Conservation (phyloP, 2,329 filamentous ascomycete species). For the Hymenoscyphus linearis region DNA sequence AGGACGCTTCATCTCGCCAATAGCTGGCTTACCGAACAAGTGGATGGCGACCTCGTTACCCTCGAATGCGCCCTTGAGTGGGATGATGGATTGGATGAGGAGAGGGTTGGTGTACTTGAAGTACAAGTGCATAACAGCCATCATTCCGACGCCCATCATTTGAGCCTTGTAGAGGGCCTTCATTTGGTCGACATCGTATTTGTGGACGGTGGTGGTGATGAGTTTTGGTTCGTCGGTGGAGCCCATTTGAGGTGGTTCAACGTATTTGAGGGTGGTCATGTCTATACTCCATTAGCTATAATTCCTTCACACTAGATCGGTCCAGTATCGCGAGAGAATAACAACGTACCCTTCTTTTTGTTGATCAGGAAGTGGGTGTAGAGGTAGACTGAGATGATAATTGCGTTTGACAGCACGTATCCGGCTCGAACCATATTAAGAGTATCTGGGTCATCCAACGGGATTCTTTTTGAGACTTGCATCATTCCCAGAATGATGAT, state of each 20-base stretch:
- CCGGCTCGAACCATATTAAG: constrained; percentile 58
- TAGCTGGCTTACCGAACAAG: constrained; percentile 78
- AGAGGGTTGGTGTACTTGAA: constrained; percentile 99
- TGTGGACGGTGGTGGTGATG: constrained; percentile 91
- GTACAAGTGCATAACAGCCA: constrained; percentile 98
- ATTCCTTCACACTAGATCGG: neutral
- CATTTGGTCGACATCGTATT: constrained; percentile 87
- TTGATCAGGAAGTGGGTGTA: constrained; percentile 84
- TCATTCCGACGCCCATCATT: constrained; percentile 96
- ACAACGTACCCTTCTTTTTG: constrained; percentile 86
- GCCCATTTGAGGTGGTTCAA: constrained; percentile 91
- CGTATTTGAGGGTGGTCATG: constrained; percentile 95
- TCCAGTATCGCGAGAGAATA: neutral
- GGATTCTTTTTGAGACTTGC: constrained; percentile 94
- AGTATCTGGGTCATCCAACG: constrained; percentile 81
- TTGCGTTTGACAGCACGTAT: constrained; percentile 63
- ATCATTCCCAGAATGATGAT: constrained; percentile 96
- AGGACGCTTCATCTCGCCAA: constrained; percentile 87
- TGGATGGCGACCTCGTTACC: constrained; percentile 96
- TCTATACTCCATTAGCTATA: constrained; percentile 50
- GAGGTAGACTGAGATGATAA: constrained; percentile 80
- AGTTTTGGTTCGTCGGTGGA: constrained; percentile 92
- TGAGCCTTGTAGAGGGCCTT: constrained; percentile 82
- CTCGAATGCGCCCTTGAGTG: constrained; percentile 92
- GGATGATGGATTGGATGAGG: constrained; percentile 97